Percentiles rank a stretch among this genome's conserved stretches.
phyloP scores from a whole-genome alignment of 2,329 filamentous ascomycete genomes.

The Helotiales sp. region DNA sequence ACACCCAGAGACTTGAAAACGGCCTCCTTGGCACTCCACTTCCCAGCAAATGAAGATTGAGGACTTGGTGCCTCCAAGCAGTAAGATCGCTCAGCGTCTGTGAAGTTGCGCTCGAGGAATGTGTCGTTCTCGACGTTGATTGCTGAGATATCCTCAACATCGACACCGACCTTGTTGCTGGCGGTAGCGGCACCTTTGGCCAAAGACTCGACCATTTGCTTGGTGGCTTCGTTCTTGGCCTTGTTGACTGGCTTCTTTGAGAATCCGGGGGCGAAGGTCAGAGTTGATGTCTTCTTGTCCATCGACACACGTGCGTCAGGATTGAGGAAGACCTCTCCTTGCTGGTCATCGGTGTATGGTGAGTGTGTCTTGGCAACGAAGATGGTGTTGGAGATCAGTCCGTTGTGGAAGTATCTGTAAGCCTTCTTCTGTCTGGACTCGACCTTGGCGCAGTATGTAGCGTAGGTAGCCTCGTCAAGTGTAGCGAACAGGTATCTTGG shows the following conservation, averaged over 20 bases:
- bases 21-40: conserved; percentile 97
- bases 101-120: conserved; percentile 96
- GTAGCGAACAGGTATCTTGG: conserved; percentile 94
- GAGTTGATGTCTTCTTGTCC: conserved; percentile 84
- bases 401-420: conserved; percentile 98
- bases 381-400: conserved; percentile 95
- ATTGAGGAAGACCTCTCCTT: conserved; percentile 89
- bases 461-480: conserved; percentile 85
- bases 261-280: conserved; percentile 73
- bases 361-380: conserved; percentile 94
- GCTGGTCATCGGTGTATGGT: conserved; percentile 87
- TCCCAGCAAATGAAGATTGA: conserved; percentile 89
- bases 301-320: conserved; percentile 83
- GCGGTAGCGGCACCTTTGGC: conserved; percentile 65
- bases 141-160: conserved; percentile 85
- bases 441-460: conserved; percentile 84
- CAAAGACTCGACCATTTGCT: conserved; percentile 77
- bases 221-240: conserved; percentile 58
- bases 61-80: conserved; percentile 80
- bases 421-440: conserved; percentile 96
- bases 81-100: conserved; percentile 80
- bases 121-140: conserved; percentile 95
- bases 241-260: conserved; percentile 64
- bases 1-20: conserved; percentile 98
- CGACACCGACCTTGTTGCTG: conserved; percentile 86